A percentile compares a stretch with the other conserved stretches of the same genome.
Conservation (phyloP, 768 basidiomycete species). For the Mycena belliarum region DNA sequence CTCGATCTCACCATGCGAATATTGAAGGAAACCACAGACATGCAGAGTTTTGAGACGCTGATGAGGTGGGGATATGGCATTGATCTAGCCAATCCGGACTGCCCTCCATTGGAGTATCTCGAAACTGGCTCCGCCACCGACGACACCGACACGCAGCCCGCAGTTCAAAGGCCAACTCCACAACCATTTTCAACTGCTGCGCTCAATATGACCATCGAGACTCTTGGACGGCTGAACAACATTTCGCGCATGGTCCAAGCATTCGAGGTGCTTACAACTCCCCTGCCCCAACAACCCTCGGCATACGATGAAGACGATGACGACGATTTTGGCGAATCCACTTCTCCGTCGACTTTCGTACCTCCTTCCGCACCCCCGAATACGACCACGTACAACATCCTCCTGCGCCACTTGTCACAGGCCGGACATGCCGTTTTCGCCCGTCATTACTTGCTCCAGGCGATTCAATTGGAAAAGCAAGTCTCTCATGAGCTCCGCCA, state of each 20-base stretch:
- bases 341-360: conserved; percentile 31
- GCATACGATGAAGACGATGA: conserved; percentile 67
- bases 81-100: conserved; percentile 75
- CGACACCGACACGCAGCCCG: not conserved
- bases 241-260: conserved; percentile 70
- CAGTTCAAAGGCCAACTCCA: conserved; percentile 25
- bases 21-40: conserved; percentile 63
- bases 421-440: conserved; percentile 52
- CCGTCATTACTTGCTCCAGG: conserved; percentile 66
- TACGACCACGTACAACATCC: conserved; percentile 62
- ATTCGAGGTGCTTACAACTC: conserved; percentile 78
- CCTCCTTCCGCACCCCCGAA: conserved; percentile 56
- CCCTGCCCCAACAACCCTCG: conserved; percentile 53
- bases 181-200: conserved; percentile 62
- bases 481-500: conserved; percentile 33
- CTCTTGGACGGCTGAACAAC: conserved; percentile 60
- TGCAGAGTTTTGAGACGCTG: conserved; percentile 55
- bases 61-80: conserved; percentile 74
- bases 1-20: conserved; percentile 71
- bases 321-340: conserved; percentile 51
- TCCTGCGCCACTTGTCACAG: conserved; percentile 59
- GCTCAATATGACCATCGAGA: conserved; percentile 73
- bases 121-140: conserved; percentile 6
- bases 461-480: conserved; percentile 46
- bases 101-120: conserved; percentile 53